Evolutionary conservation across 176 grass and related monocot species (phyloP), one percentile per base, ranked within the genome.

Genomic region (Cymbopogon citratus): DNA sequence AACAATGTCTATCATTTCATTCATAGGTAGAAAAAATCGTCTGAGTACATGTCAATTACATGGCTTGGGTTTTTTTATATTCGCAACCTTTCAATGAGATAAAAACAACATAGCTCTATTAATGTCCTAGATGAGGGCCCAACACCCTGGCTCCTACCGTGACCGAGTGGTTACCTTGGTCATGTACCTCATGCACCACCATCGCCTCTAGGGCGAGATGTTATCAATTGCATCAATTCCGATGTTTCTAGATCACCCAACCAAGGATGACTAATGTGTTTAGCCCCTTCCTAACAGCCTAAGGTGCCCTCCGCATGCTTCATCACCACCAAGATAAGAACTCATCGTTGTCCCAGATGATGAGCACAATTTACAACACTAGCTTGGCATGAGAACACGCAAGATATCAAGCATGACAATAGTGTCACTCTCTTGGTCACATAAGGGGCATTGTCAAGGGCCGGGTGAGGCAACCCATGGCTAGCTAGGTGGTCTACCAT

Each of bases 401-500:
- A 57, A 25, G 56, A 60, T 57, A 11, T 57, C 21, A 23, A 57
- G 21, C 54, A 23, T 56, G 19, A 21, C 52, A 56, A 23, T 59
- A 59, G 54, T 59, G 6, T 24, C n/a, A 60, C 9, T 25, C n/a
- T 24, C 56, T 12, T 25, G 1, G 9, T 60, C 9, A 1, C 56
- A 25, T 60, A 60, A 60, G 25, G 3, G 9, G 56, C 56, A 25
- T n/a, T n/a, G n/a, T n/a, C n/a, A n/a, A n/a, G n/a, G n/a, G n/a
- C n/a, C n/a, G n/a, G n/a, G 56, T 60, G n/a, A 25, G 9, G 56
- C 56, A 60, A 5, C 12, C n/a, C 56, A 60, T 1, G n/a, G 1
- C 0, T 1, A 60, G n/a, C 9, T 3, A 60, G n/a, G 56, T 1
- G 3, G 1, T 24, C n/a, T 25, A 7, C 0, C 3, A 0, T 24